A percentile compares a stretch with the other conserved stretches of the same genome.
phyloP scores from a whole-genome alignment of 768 basidiomycete genomes.

The Boletus pseudopeckii region DNA sequence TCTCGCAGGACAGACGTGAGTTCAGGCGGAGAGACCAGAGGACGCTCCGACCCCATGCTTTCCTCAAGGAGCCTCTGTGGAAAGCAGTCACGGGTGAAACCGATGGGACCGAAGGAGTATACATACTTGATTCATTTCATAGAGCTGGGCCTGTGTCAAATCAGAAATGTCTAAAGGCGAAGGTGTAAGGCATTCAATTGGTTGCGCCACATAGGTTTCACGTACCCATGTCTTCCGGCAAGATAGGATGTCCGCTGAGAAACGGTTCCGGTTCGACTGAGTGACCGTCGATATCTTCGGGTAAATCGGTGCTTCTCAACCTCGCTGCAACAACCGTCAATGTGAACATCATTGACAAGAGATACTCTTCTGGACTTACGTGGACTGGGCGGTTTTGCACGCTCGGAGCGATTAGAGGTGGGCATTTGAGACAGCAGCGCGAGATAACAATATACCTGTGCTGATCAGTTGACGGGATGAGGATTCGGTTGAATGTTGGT shows the following conservation, averaged over 20 bases:
- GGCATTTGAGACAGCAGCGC: slow-evolving; percentile 8
- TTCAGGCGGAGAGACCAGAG: slow-evolving; percentile 52
- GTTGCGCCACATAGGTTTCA: not conserved
- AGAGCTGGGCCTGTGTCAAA: slow-evolving; percentile 33
- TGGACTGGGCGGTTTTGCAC: slow-evolving; percentile 22
- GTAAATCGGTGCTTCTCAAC: slow-evolving; percentile 26
- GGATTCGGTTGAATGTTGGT: not conserved
- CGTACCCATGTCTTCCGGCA: slow-evolving; percentile 31
- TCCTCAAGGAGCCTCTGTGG: slow-evolving; percentile 40
- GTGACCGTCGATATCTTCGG: slow-evolving; percentile 12
- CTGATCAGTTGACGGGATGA: not conserved
- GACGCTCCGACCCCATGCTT: slow-evolving; percentile 37
- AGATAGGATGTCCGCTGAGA: slow-evolving; percentile 28
- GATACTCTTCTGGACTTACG: slow-evolving; percentile 13
- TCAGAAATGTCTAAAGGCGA: slow-evolving; percentile 30
- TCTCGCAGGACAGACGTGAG: slow-evolving; percentile 53
- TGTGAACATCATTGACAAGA: not conserved
- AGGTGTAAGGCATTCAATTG: not conserved
- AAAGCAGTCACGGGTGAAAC: not conserved
- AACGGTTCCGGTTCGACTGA: slow-evolving; percentile 13
- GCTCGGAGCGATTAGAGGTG: not conserved
- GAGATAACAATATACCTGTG: not conserved
- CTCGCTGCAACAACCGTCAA: slow-evolving; percentile 14
- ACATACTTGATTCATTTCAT: slow-evolving; percentile 41
- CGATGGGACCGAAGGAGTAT: not conserved